Evolutionary conservation across 441 rosid genomes (phyloP), one percentile per base, ranked within the genome.

Genomic region (Euphorbia schlechtendalii): DNA sequence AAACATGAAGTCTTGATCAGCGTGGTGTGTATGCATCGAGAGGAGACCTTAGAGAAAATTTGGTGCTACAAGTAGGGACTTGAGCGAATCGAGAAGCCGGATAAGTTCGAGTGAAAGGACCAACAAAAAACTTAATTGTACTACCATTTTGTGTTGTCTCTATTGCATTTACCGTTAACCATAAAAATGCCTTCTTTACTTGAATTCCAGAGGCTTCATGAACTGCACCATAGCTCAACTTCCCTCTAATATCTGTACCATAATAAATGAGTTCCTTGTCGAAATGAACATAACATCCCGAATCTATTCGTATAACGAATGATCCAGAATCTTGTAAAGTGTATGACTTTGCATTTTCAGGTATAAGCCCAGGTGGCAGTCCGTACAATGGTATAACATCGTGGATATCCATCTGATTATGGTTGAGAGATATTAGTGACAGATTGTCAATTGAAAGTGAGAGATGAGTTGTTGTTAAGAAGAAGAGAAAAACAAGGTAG

Each of bases 311-410:
- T 43, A 89, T 78, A 43, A 80, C 69, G 84, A 92, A 89, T 2
- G 67, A 59, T 30, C 94, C 94, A 32, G 84, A 84, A 22, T 77
- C 73, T 57, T 83, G 69, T 45, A 88, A 74, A 49, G 79, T 69
- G 82, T 86, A 92, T 59, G 77, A 73, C 25, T 69, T 64, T 71
- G 87, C 91, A 66, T 86, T 61, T 70, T 61, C 72, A 0, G 98
- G 98, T 21, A 92, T 62, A 41, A 92, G 86, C 0, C 98, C 98
- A 48, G 80, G 66, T 0, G 98, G 98, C 73, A 92, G 87, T 64
- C 96, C 92, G 75, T 66, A 87, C 46, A 78, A 55, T 15, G 95
- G 86, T 32, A 92, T 94, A 77, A 88, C 65, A 0, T 93, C 96
- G 73, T 83, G 85, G 41, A 88, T 84, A 73, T 89, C 95, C 52